A percentile compares a stretch with the other conserved stretches of the same genome.
Conservation (phyloP, 257 asterid species). For the Jacaranda copaia region DNA sequence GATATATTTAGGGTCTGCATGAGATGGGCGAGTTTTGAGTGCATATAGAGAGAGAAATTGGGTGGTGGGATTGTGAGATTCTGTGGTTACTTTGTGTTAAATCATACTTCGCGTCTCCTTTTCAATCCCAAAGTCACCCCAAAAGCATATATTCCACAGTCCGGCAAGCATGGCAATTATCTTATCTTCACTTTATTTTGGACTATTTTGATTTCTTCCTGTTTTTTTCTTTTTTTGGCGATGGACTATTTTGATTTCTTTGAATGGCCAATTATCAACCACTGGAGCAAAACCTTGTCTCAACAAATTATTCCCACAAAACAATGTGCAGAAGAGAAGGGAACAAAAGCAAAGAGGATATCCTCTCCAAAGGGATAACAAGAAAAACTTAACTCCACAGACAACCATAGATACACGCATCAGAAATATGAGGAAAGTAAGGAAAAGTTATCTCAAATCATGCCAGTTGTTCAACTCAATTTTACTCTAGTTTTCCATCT, state of each 20-base stretch:
- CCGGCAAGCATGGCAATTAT: constrained; percentile 3
- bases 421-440: not conserved
- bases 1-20: not conserved
- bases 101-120: constrained; percentile 34
- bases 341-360: too few relatives aligned
- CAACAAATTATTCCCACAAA: too few relatives aligned
- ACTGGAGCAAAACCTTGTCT: too few relatives aligned
- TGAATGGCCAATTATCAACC: too few relatives aligned
- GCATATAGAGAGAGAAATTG: not conserved
- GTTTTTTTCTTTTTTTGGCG: not conserved
- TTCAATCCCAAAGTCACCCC: not conserved
- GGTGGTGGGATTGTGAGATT: not conserved
- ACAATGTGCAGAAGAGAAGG: too few relatives aligned
- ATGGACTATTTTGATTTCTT: not conserved
- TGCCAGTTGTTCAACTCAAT: not conserved
- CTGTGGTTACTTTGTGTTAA: constrained; percentile 19
- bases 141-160: constrained; percentile 30
- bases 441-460: not conserved
- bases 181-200: not conserved
- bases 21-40: constrained; percentile 1
- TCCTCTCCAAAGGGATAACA: too few relatives aligned
- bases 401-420: too few relatives aligned
- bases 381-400: too few relatives aligned
- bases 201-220: not conserved
- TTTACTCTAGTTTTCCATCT: not conserved